Evolutionary conservation across 2,329 filamentous ascomycete species (phyloP).

Genomic region (Cryphonectria carpinicola): DNA sequence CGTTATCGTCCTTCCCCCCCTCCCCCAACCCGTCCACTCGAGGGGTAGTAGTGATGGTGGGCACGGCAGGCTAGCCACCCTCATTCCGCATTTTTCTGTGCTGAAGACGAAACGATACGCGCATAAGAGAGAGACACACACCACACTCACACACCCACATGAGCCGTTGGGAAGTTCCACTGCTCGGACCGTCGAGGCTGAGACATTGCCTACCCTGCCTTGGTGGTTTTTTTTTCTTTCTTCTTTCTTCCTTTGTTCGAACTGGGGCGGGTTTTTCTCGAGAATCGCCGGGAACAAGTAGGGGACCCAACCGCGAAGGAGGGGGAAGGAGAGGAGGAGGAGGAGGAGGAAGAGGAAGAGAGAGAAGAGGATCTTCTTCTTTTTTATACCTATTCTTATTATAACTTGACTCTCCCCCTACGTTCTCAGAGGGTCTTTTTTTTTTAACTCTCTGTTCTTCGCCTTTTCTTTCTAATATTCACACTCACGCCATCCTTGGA

Average conservation of each 20-base stretch:
- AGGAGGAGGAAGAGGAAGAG: background rate
- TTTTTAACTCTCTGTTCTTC: no score
- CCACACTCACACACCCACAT: background rate
- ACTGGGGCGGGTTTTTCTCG: background rate
- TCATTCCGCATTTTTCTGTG: background rate
- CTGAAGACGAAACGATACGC: slow-evolving; percentile 4
- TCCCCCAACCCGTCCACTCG: background rate
- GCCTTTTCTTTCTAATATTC: background rate
- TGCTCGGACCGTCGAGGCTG: slow-evolving; percentile 3
- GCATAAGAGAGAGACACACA: background rate
- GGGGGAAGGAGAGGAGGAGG: background rate
- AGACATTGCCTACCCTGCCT: background rate
- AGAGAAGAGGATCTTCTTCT: background rate
- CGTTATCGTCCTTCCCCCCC: background rate
- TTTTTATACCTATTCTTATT: background rate
- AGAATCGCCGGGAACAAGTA: background rate
- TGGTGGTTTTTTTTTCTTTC: background rate
- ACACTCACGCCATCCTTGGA: background rate
- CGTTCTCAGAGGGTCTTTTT: no score
- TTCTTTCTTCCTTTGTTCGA: background rate
- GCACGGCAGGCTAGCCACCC: background rate
- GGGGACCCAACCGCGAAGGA: background rate
- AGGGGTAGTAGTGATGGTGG: background rate
- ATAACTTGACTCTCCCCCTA: no score
- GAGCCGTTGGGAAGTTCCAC: background rate